Conservation (phyloP, 148 eudicot genomes). For the Gaultheria prostrata region DNA sequence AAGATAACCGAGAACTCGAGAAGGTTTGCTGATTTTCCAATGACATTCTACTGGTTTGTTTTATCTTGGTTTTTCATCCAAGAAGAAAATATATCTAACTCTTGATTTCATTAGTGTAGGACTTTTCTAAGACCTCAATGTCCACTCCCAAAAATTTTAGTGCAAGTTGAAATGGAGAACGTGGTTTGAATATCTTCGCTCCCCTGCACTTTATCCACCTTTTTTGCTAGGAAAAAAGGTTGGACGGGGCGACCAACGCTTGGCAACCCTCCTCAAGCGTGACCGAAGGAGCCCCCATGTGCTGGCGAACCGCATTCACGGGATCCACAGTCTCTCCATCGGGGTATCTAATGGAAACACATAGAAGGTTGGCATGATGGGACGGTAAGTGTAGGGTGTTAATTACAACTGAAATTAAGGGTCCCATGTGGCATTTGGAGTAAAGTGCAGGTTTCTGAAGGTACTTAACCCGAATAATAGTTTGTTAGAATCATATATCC, state of each 20-base stretch:
- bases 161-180: background rate
- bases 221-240: background rate
- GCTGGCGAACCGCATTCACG: background rate
- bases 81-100: background rate
- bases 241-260: background rate
- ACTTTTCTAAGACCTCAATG: background rate
- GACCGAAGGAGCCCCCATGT: background rate
- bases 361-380: background rate
- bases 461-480: background rate
- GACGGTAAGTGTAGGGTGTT: background rate
- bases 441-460: background rate
- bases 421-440: background rate
- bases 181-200: background rate
- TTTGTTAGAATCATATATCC: background rate
- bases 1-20: background rate
- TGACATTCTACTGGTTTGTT: background rate
- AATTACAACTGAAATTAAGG: background rate
- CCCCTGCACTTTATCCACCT: background rate
- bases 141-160: background rate
- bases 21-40: conserved; percentile 4
- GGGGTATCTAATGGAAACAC: background rate
- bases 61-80: background rate
- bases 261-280: background rate
- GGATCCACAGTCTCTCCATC: background rate
- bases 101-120: background rate